A percentile compares a stretch with the other conserved stretches of the same genome.
phyloP scores from a whole-genome alignment of 495 filamentous ascomycete genomes.

The Penicillium steckii region DNA sequence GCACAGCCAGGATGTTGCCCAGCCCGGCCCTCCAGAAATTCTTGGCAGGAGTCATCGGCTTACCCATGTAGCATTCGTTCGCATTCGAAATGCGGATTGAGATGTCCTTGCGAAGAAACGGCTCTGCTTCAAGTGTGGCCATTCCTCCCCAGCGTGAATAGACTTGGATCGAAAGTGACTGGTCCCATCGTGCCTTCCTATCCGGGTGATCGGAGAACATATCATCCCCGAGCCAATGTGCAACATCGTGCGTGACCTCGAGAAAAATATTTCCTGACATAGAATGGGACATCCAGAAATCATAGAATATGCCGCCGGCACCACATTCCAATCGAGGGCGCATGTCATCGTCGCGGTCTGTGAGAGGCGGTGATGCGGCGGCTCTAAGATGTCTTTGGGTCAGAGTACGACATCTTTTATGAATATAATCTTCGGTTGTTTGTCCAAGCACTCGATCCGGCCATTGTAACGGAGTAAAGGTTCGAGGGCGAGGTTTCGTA shows the following conservation, averaged over 20 bases:
- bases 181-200: not conserved
- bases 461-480: not conserved
- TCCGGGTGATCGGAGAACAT: not conserved
- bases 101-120: not conserved
- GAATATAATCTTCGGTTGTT: not conserved
- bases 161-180: not conserved
- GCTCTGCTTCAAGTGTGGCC: not conserved
- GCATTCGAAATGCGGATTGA: not conserved
- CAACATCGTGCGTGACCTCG: not conserved
- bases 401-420: not conserved
- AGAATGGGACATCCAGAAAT: not conserved
- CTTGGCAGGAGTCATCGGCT: not conserved
- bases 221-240: not conserved
- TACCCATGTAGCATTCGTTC: not conserved
- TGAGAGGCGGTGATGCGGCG: not conserved
- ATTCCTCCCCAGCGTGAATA: not conserved
- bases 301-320: not conserved
- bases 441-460: not conserved
- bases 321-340: not conserved
- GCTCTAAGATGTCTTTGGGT: not conserved
- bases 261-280: not conserved
- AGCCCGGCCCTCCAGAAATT: not conserved
- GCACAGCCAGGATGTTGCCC: not conserved
- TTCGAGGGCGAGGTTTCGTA: not conserved
- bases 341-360: not conserved